Base-by-base conservation (phyloP, 129 eudicot genomes). In the Artemisia annua region DNA sequence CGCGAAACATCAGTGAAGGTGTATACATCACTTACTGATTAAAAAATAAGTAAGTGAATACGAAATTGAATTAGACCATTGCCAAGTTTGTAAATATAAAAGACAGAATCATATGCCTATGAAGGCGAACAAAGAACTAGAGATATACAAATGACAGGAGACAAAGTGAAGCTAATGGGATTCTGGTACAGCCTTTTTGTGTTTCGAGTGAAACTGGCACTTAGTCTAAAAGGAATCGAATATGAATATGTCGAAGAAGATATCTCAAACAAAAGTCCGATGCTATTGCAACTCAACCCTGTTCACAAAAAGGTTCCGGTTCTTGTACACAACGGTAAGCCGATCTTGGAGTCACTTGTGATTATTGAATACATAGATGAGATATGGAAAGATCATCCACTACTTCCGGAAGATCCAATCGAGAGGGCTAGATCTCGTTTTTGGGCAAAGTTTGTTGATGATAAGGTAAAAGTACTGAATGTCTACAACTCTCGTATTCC, bases 341-440 rank as follows among this genome's bases (percentile, higher is more conserved):
- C 81, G 19, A 50, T 85, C 2, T 39, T 28, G 2, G 88, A 81
- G 59, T 81, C 88, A 10, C 79, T 81, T 10, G 59, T 81, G 14
- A 85, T 85, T 1, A 13, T 85, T 7, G 81, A 85, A 53, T 85
- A 85, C 54, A 65, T 85, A 19, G 83, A 85, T 12, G 88, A 84
- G 56, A 61, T 71, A 57, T 84, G 88, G 88, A 78, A 78, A 26
- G 57, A 70, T 43, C 71, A 39, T 67, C 79, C 80, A 0, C 69
- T 84, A 9, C 69, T 80, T 14, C 85, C 88, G 3, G 14, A 63
- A 16, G 80, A 84, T 73, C 78, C 85, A 48, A 43, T 61, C 22
- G 75, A 80, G 62, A 76, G 71, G 35, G 85, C 88, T 0, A 52
- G 12, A 43, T 71, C 85, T 5, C 78, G 85, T 2, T 81, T 84